Percentiles rank a stretch among this genome's conserved stretches.
Conservation (phyloP, 2,329 filamentous ascomycete genomes). For the Ascochyta fabae region DNA sequence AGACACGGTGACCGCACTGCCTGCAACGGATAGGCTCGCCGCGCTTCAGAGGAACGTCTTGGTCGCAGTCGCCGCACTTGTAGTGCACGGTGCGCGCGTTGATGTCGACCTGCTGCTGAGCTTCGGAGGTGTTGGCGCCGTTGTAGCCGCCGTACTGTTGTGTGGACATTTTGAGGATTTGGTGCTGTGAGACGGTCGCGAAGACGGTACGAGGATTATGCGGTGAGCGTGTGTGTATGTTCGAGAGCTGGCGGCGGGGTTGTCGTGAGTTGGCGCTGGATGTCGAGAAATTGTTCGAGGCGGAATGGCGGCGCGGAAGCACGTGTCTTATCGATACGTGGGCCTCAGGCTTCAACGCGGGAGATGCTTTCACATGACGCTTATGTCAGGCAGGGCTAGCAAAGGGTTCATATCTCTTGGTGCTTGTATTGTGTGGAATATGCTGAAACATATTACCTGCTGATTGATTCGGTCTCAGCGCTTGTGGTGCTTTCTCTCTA, state of each 20-base stretch:
- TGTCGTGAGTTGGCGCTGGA: background rate
- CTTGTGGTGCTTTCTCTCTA: no score
- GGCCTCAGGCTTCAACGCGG: background rate
- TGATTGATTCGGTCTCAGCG: background rate
- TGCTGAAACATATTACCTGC: background rate
- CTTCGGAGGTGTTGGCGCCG: constrained; percentile 20
- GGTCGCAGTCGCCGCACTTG: constrained; percentile 82
- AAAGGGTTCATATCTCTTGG: constrained; percentile 5
- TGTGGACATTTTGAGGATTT: constrained; percentile 9
- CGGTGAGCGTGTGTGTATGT: background rate
- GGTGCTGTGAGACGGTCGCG: background rate
- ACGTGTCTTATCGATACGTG: constrained; percentile 17
- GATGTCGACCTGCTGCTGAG: constrained; percentile 47
- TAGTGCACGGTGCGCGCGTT: constrained; percentile 56
- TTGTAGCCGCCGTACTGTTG: constrained; percentile 19
- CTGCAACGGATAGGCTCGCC: constrained; percentile 85
- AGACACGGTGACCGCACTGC: constrained; percentile 90
- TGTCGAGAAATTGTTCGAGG: constrained; percentile 13
- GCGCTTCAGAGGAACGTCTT: constrained; percentile 75
- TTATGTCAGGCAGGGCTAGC: constrained; percentile 6
- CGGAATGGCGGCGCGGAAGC: constrained; percentile 8
- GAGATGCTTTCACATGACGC: constrained; percentile 9
- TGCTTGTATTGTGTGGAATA: constrained; percentile 1
- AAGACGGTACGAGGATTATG: background rate
- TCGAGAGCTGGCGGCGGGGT: background rate